These are phyloP conservation scores for Pelargonium citronellum DNA, from an alignment of 441 rosid species.

Conservation along the genomic window DNA sequence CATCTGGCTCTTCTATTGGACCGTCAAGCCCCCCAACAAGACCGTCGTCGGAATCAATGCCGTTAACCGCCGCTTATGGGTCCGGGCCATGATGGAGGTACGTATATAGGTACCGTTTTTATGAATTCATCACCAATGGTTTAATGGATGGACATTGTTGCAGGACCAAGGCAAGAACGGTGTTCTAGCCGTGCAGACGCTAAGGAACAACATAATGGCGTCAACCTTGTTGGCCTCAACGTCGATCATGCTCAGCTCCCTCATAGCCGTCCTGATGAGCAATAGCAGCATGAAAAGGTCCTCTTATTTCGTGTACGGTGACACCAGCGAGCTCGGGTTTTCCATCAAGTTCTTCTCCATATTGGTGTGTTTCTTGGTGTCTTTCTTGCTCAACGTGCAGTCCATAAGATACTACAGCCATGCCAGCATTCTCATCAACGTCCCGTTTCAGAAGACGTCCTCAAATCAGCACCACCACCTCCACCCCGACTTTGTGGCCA, in stretches of 20 bases:
- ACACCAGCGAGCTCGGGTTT: conserved; percentile 42
- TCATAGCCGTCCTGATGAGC: conserved; percentile 65
- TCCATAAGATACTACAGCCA: conserved; percentile 88
- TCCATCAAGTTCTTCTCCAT: conserved; percentile 74
- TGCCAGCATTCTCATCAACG: conserved; percentile 80
- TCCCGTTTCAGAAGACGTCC: conserved; percentile 54
- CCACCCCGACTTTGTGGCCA: conserved; percentile 56
- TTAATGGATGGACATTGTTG: neutral
- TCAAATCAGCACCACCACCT: conserved; percentile 27
- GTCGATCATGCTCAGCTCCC: conserved; percentile 75
- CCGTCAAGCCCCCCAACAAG: conserved; percentile 50
- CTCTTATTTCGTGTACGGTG: conserved; percentile 47
- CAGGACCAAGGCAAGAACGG: conserved; percentile 71
- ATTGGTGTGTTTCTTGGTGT: conserved; percentile 64
- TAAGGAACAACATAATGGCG: conserved; percentile 92
- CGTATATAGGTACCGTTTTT: neutral
- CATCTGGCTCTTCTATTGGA: conserved; percentile 60
- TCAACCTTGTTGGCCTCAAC: conserved; percentile 84
- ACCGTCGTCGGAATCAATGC: conserved; percentile 77
- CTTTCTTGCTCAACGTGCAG: conserved; percentile 67
- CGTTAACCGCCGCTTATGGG: conserved; percentile 83
- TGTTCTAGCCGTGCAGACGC: conserved; percentile 77
- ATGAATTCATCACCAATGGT: neutral
- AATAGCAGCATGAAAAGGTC: conserved; percentile 30
- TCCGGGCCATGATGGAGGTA: conserved; percentile 93